Evolutionary conservation across 2,329 filamentous ascomycete genomes (phyloP).

Genomic region (Venturia effusa): DNA sequence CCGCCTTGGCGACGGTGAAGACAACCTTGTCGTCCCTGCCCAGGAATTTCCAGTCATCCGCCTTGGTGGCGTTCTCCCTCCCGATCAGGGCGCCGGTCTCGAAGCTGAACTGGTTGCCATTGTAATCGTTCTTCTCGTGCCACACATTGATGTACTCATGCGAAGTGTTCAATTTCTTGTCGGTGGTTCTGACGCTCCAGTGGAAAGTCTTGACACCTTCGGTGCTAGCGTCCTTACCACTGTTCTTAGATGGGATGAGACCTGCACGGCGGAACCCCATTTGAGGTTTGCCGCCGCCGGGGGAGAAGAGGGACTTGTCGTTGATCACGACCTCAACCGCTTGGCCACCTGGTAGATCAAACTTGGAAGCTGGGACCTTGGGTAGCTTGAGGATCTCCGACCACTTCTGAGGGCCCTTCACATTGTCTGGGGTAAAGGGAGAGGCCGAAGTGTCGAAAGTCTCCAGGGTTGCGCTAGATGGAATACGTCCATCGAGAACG

Average conservation of each 20-base stretch:
- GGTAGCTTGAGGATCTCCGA: constrained; percentile 41
- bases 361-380: constrained; percentile 30
- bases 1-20: constrained; percentile 41
- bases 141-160: constrained; percentile 47
- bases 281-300: constrained; percentile 32
- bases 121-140: constrained; percentile 28
- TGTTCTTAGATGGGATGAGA: constrained; percentile 37
- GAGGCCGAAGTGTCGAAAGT: constrained; percentile 24
- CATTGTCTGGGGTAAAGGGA: constrained; percentile 41
- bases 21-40: constrained; percentile 28
- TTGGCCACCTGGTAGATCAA: constrained; percentile 32
- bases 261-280: constrained; percentile 51
- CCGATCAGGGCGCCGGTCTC: constrained; percentile 43
- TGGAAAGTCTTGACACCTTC: constrained; percentile 50
- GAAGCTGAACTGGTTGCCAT: constrained; percentile 33
- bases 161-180: constrained; percentile 42
- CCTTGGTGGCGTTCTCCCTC: constrained; percentile 32
- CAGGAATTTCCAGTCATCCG: constrained; percentile 28
- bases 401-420: constrained; percentile 43
- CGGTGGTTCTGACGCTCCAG: constrained; percentile 44
- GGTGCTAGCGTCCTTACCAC: constrained; percentile 41
- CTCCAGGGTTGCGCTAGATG: constrained; percentile 17
- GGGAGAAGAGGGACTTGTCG: constrained; percentile 44
- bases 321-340: constrained; percentile 45
- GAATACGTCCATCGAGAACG: constrained; percentile 27